Percentiles rank a stretch among this genome's conserved stretches.
These are phyloP conservation scores for Camelina hispida DNA, from an alignment of 345 rosid species.

Conservation along the genomic window DNA sequence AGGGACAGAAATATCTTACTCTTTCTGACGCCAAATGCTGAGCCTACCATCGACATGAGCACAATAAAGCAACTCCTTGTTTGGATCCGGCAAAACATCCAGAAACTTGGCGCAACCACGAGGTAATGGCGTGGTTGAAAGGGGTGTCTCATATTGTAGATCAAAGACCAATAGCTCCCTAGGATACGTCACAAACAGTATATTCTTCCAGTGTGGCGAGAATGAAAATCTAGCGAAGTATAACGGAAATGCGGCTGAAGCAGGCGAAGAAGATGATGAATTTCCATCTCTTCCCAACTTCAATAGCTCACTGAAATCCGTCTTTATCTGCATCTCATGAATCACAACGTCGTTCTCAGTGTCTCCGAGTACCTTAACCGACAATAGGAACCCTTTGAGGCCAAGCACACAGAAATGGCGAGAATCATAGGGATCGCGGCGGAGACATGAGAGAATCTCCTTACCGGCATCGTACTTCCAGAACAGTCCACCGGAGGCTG, in stretches of 20 bases:
- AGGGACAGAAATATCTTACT: constrained; percentile 52
- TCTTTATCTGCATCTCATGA: constrained; percentile 63
- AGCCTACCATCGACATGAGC: constrained; percentile 91
- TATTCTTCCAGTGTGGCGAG: constrained; percentile 83
- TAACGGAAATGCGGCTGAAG: constrained; percentile 72
- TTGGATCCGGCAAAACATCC: constrained; percentile 88
- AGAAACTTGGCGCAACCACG: constrained; percentile 86
- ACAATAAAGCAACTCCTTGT: constrained; percentile 76
- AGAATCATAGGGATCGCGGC: constrained; percentile 87
- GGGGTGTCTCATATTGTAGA: constrained; percentile 76
- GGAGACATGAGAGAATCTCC: constrained; percentile 78
- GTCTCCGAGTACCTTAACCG: constrained; percentile 75
- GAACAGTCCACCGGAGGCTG: constrained; percentile 51
- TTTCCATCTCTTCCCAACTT: constrained; percentile 69
- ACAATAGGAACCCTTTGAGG: constrained; percentile 74
- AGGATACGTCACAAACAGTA: constrained; percentile 80
- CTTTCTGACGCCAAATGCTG: constrained; percentile 92
- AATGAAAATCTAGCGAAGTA: constrained; percentile 72
- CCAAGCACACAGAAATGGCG: constrained; percentile 85
- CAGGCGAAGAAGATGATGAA: constrained; percentile 58
- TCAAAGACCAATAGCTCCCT: constrained; percentile 89
- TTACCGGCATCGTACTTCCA: constrained; percentile 86
- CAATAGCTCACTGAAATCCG: constrained; percentile 66
- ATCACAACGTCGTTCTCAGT: constrained; percentile 65
- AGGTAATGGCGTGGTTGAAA: constrained; percentile 68